phyloP scores from a whole-genome alignment of 441 rosid species.

The Omphalea diandra region DNA sequence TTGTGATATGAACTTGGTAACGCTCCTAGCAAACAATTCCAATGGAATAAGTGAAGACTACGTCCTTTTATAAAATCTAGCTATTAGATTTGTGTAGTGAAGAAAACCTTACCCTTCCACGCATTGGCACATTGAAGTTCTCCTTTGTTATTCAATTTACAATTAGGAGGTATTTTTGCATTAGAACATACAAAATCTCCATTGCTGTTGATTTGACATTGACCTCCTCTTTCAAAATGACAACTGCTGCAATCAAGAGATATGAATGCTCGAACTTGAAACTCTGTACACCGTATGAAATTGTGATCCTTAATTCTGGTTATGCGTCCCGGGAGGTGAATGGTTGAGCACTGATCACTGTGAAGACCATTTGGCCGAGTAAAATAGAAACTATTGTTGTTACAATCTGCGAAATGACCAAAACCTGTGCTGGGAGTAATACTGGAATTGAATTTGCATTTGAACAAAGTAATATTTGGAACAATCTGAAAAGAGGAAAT shows the following conservation, averaged over 20 bases:
- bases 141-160: too few species aligned
- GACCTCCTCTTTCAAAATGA: slow-evolving; percentile 1
- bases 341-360: neutral
- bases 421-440: neutral
- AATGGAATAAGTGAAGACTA: neutral
- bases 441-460: neutral
- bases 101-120: neutral
- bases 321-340: neutral
- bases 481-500: neutral
- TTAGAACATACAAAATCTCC: neutral
- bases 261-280: neutral
- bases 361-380: neutral
- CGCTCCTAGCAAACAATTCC: neutral
- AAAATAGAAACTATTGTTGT: neutral
- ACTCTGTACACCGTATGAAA: neutral
- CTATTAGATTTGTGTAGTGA: too few species aligned
- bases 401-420: neutral
- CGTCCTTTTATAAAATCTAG: too few species aligned
- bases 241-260: neutral
- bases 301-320: neutral
- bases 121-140: too few species aligned
- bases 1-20: neutral
- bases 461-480: neutral
- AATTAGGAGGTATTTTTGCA: neutral
- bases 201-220: neutral